phyloP scores from a whole-genome alignment of 2,329 filamentous ascomycete species.

The Neofusicoccum kwambonambiense region DNA sequence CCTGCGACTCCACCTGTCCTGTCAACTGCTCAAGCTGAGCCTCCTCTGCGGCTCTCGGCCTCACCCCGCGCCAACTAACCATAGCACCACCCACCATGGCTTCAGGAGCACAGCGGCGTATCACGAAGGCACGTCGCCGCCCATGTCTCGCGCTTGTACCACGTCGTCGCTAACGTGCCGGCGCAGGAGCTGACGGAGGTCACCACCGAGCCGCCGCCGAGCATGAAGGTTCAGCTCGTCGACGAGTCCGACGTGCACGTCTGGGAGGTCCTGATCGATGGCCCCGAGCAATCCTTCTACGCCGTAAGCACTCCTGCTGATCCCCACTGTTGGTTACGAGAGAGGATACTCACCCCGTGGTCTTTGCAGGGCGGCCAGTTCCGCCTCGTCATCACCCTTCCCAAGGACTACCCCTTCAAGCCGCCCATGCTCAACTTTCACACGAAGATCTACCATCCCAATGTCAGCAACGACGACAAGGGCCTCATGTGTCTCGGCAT shows the following conservation, averaged over 20 bases:
- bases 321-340: conserved; percentile 13
- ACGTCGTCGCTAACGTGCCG: background rate
- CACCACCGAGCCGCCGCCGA: conserved; percentile 53
- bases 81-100: conserved; percentile 11
- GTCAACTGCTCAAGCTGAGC: background rate
- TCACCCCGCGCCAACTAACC: background rate
- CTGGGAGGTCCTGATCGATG: conserved; percentile 68
- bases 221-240: conserved; percentile 56
- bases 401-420: conserved; percentile 86
- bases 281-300: conserved; percentile 64
- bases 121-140: conserved; percentile 10
- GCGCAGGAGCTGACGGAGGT: conserved; percentile 63
- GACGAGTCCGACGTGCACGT: conserved; percentile 65
- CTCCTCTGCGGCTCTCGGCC: background rate
- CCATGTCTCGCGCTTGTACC: background rate
- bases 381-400: conserved; percentile 70
- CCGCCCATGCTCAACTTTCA: conserved; percentile 74
- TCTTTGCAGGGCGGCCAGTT: conserved; percentile 64
- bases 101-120: conserved; percentile 14
- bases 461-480: conserved; percentile 82
- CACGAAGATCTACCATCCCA: conserved; percentile 94
- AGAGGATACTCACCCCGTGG: conserved; percentile 14
- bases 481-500: conserved; percentile 84
- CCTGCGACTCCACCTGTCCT: background rate
- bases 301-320: conserved; percentile 49